phyloP scores from a whole-genome alignment of 768 basidiomycete genomes.

The Russula virescens region DNA sequence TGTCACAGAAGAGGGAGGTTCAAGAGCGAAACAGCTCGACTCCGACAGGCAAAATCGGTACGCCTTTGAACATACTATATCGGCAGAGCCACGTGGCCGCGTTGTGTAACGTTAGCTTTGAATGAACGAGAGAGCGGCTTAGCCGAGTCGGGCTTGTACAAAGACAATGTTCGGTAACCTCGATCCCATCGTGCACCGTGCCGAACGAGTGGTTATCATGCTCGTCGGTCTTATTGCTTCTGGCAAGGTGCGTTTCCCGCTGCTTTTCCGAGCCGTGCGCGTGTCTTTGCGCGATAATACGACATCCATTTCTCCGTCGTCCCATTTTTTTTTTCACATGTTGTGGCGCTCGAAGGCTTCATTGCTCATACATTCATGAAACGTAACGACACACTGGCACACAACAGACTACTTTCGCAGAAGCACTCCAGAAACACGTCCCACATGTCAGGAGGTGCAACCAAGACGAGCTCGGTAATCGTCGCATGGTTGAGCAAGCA shows the following conservation, averaged over 20 bases:
- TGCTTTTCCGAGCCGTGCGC: neutral
- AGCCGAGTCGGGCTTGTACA: constrained; percentile 21
- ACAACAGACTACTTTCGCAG: constrained; percentile 50
- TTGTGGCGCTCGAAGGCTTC: neutral
- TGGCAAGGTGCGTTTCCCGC: constrained; percentile 2
- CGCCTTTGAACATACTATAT: constrained; percentile 21
- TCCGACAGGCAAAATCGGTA: constrained; percentile 15
- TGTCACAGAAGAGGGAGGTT: constrained; percentile 18
- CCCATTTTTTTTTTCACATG: no score
- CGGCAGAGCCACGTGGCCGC: constrained; percentile 22
- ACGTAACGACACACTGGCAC: constrained; percentile 25
- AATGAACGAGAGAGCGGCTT: neutral
- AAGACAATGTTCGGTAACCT: constrained; percentile 15
- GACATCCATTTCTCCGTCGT: no score
- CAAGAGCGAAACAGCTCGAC: constrained; percentile 15
- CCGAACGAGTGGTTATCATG: constrained; percentile 22
- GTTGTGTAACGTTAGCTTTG: constrained; percentile 1
- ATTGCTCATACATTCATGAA: constrained; percentile 30
- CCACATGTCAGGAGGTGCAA: constrained; percentile 66
- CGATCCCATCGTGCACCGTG: neutral
- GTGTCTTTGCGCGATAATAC: neutral
- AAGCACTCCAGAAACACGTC: constrained; percentile 54
- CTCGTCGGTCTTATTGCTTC: constrained; percentile 3
- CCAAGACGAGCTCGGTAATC: constrained; percentile 73
- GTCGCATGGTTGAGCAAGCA: constrained; percentile 57